phyloP scores from a whole-genome alignment of 176 grass and related monocot species.

The Eremochloa ophiuroides region DNA sequence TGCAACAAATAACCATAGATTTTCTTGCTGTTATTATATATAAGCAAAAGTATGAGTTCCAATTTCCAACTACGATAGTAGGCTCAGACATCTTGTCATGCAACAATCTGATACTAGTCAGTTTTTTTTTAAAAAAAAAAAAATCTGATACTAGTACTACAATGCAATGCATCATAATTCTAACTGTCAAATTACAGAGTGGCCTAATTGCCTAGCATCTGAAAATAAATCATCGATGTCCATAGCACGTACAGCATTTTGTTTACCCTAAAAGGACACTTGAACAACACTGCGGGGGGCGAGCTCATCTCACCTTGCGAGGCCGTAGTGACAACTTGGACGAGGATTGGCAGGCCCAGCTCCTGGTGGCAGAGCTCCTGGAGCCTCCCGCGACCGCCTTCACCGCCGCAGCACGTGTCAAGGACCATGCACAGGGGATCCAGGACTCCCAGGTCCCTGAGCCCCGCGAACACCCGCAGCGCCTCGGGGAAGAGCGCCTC shows the following conservation, averaged over 20 bases:
- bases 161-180: neutral
- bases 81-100: neutral
- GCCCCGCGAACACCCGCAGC: constrained; percentile 42
- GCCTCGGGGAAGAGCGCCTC: constrained; percentile 49
- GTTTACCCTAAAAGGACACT: neutral
- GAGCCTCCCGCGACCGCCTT: constrained; percentile 49
- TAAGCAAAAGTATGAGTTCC: neutral
- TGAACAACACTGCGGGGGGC: neutral
- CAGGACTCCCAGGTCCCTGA: constrained; percentile 46
- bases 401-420: constrained; percentile 71
- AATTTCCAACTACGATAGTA: neutral
- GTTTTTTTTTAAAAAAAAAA: too few species aligned
- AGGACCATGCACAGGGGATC: constrained; percentile 90
- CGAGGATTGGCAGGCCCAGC: constrained; percentile 43
- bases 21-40: neutral
- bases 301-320: constrained; percentile 42
- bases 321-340: constrained; percentile 52
- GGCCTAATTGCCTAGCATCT: neutral
- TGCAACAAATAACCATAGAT: neutral
- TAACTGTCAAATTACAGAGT: neutral
- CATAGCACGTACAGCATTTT: neutral
- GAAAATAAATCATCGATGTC: neutral
- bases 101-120: neutral
- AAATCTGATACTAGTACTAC: neutral
- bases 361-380: constrained; percentile 47